Evolutionary conservation across 495 filamentous ascomycete genomes (phyloP).

Genomic region (Aspergillus avenaceus): DNA sequence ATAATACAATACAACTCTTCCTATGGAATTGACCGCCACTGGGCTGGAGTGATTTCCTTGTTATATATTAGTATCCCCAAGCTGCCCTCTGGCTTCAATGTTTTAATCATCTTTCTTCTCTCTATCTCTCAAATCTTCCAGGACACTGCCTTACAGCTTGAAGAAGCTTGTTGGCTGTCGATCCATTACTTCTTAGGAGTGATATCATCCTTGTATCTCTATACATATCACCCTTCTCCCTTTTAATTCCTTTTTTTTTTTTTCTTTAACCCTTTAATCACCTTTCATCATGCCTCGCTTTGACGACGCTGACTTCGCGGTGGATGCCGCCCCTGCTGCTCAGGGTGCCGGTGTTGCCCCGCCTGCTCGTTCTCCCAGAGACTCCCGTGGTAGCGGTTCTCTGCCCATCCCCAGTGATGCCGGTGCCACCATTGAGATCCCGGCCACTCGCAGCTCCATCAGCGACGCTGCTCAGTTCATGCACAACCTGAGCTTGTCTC

Average conservation of each 20-base stretch:
- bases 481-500: slow-evolving; percentile 66
- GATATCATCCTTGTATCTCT: background rate
- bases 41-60: background rate
- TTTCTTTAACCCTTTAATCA: slow-evolving; percentile 2
- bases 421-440: slow-evolving; percentile 63
- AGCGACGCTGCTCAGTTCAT: slow-evolving; percentile 67
- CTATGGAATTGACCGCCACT: slow-evolving; percentile 13
- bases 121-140: background rate
- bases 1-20: background rate
- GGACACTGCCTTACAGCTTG: background rate
- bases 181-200: background rate
- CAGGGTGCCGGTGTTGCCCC: slow-evolving; percentile 16
- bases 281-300: slow-evolving; percentile 56
- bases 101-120: slow-evolving; percentile 6
- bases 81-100: slow-evolving; percentile 2
- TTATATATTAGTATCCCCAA: slow-evolving; percentile 11
- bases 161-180: slow-evolving; percentile 9
- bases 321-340: slow-evolving; percentile 32
- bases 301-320: slow-evolving; percentile 53
- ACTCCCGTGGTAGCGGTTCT: slow-evolving; percentile 24
- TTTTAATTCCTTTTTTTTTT: background rate
- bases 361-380: slow-evolving; percentile 24
- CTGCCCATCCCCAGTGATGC: slow-evolving; percentile 47
- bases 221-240: slow-evolving; percentile 4
- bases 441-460: slow-evolving; percentile 64